Conservation (phyloP, 768 basidiomycete genomes). For the Boletus fagicola region DNA sequence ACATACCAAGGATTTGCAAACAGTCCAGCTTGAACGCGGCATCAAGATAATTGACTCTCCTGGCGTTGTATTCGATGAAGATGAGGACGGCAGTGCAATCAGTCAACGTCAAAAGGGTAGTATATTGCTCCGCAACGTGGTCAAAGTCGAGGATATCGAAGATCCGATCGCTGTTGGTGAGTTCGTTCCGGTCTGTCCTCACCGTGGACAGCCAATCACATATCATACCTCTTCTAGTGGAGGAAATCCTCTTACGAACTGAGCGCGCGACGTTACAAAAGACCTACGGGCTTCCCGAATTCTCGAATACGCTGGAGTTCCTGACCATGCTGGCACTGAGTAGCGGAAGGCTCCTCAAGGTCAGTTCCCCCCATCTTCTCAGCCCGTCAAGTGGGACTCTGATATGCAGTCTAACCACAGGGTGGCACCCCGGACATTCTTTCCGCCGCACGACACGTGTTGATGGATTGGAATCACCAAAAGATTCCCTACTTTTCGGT, state of each 20-base stretch:
- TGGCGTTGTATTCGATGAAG: slow-evolving; percentile 94
- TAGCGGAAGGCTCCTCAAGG: slow-evolving; percentile 83
- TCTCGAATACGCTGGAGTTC: slow-evolving; percentile 72
- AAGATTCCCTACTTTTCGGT: slow-evolving; percentile 88
- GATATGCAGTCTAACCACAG: slow-evolving; percentile 33
- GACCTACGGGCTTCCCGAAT: slow-evolving; percentile 83
- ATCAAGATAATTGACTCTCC: slow-evolving; percentile 93
- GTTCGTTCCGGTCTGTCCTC: slow-evolving; percentile 22
- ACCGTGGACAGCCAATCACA: background rate
- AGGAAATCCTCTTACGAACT: slow-evolving; percentile 79
- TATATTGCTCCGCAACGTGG: slow-evolving; percentile 80
- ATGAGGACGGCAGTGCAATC: slow-evolving; percentile 48
- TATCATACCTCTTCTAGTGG: slow-evolving; percentile 50
- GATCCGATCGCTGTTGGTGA: slow-evolving; percentile 88
- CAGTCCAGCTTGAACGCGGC: slow-evolving; percentile 88
- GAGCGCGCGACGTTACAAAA: slow-evolving; percentile 68
- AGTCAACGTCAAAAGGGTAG: slow-evolving; percentile 50
- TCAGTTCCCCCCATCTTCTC: slow-evolving; percentile 21
- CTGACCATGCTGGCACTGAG: slow-evolving; percentile 85
- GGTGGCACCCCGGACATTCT: slow-evolving; percentile 90
- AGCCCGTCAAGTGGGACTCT: background rate
- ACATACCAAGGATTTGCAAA: slow-evolving; percentile 90
- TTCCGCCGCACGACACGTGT: slow-evolving; percentile 74
- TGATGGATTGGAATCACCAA: slow-evolving; percentile 94
- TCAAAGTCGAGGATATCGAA: slow-evolving; percentile 86